Conservation (phyloP, 1,284 basidiomycete genomes). For the Volvariella volvacea region DNA sequence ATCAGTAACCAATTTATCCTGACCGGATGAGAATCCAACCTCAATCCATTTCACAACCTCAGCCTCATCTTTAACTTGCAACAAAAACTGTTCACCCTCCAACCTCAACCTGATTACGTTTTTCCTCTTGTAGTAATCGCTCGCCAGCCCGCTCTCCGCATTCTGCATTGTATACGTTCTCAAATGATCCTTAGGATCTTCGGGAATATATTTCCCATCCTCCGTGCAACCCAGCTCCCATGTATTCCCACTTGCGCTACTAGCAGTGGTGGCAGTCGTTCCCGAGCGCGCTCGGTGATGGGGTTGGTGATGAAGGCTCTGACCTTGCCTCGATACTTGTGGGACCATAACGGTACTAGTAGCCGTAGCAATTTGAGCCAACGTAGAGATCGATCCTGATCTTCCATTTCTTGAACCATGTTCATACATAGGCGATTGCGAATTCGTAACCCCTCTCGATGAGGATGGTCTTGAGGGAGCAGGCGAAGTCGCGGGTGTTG, state of each 20-base stretch:
- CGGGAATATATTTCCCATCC: slow-evolving; percentile 28
- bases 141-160: slow-evolving; percentile 90
- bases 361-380: background rate
- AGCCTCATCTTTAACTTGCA: slow-evolving; percentile 84
- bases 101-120: slow-evolving; percentile 92
- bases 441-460: too few relatives aligned
- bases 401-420: too few relatives aligned
- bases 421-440: too few relatives aligned
- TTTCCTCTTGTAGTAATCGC: slow-evolving; percentile 90
- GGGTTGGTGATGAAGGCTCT: too few relatives aligned
- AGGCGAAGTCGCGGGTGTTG: slow-evolving; percentile 3
- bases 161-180: slow-evolving; percentile 78
- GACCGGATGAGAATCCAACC: slow-evolving; percentile 37
- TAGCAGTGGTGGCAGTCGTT: background rate
- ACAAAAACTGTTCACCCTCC: slow-evolving; percentile 94
- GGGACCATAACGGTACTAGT: slow-evolving; percentile 1
- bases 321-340: too few relatives aligned
- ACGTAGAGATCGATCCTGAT: slow-evolving; percentile 1
- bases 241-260: background rate
- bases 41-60: slow-evolving; percentile 96
- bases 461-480: background rate
- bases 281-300: too few relatives aligned
- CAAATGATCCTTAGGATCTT: slow-evolving; percentile 40
- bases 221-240: slow-evolving; percentile 3
- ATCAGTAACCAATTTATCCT: slow-evolving; percentile 6